phyloP scores from a whole-genome alignment of 257 asterid species.

The Coffea eugenioides region DNA sequence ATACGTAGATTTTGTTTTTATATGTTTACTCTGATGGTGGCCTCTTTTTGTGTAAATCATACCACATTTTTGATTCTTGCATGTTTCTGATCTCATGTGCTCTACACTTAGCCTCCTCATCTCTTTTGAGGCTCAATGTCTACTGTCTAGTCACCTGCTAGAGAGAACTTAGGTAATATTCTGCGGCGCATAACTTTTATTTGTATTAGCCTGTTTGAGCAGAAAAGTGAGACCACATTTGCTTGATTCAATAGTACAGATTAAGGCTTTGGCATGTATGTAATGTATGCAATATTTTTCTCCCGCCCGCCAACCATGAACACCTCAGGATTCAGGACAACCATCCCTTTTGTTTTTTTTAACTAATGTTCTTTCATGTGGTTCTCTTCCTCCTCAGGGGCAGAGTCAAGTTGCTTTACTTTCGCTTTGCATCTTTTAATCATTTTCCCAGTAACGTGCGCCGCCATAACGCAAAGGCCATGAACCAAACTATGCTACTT shows the following conservation, averaged over 20 bases:
- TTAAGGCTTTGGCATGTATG: no score
- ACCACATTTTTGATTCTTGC: background rate
- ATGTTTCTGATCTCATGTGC: no score
- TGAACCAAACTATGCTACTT: background rate
- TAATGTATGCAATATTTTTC: no score
- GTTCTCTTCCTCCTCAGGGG: background rate
- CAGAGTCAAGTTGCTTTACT: background rate
- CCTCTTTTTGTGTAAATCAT: constrained; percentile 4
- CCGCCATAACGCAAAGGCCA: background rate
- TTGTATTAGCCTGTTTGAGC: no score
- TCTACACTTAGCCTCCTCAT: no score
- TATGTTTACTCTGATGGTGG: background rate
- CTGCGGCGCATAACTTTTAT: no score
- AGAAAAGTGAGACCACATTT: no score
- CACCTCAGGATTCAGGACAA: background rate
- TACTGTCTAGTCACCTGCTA: no score
- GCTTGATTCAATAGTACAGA: no score
- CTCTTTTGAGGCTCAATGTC: no score
- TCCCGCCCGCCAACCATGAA: background rate
- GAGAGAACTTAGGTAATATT: no score
- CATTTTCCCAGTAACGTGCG: background rate
- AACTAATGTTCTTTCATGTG: background rate
- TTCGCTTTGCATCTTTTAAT: background rate
- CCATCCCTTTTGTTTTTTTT: background rate
- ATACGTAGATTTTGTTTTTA: background rate